Conservation (phyloP, 495 filamentous ascomycete species). For the Neurospora pannonica region DNA sequence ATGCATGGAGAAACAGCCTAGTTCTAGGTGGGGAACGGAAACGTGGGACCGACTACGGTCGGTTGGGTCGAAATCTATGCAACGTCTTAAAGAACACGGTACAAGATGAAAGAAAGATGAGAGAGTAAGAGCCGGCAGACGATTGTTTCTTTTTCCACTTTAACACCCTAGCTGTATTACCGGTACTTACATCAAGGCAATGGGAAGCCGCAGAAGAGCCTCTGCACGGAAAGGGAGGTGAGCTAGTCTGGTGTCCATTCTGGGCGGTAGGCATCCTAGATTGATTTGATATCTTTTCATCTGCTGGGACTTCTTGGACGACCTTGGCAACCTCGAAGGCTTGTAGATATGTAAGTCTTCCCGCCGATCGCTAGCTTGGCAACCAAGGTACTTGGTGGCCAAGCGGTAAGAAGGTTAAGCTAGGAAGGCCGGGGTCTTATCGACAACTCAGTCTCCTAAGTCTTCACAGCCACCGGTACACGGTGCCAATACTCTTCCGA, state of each 20-base stretch:
- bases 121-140: background rate
- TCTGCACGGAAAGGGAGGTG: constrained; percentile 16
- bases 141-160: background rate
- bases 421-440: constrained; percentile 14
- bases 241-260: constrained; percentile 13
- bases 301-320: constrained; percentile 8
- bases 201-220: constrained; percentile 20
- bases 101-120: background rate
- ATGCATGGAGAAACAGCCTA: constrained; percentile 7
- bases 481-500: constrained; percentile 10
- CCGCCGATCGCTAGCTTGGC: constrained; percentile 17
- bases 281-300: constrained; percentile 8
- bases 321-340: constrained; percentile 16
- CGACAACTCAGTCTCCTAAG: constrained; percentile 4
- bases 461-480: constrained; percentile 9
- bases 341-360: constrained; percentile 14
- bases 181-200: background rate
- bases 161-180: background rate
- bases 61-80: constrained; percentile 3
- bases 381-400: background rate
- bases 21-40: constrained; percentile 3
- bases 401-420: constrained; percentile 13
- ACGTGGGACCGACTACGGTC: constrained; percentile 5
- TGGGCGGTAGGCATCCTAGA: constrained; percentile 21
- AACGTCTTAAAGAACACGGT: background rate